phyloP scores from a whole-genome alignment of 768 basidiomycete genomes.

The Zangia roseola region DNA sequence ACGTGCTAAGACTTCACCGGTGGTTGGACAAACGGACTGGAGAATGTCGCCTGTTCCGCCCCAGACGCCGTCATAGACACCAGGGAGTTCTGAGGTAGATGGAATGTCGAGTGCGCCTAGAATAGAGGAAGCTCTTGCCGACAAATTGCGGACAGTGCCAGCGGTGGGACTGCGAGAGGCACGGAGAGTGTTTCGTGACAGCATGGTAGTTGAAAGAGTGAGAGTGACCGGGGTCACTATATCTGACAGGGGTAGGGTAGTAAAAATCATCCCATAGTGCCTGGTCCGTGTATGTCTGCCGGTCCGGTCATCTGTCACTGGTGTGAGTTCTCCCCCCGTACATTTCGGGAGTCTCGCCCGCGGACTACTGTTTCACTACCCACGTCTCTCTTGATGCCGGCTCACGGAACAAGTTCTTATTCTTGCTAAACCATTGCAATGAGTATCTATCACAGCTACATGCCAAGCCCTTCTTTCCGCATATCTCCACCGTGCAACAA shows the following conservation, averaged over 20 bases:
- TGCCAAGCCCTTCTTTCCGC: no score
- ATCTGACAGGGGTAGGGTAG: slow-evolving; percentile 28
- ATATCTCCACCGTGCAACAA: background rate
- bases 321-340: no score
- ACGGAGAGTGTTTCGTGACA: slow-evolving; percentile 23
- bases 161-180: slow-evolving; percentile 17
- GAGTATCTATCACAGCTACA: no score
- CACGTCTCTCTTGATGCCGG: no score
- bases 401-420: no score
- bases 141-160: slow-evolving; percentile 45
- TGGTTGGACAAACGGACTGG: slow-evolving; percentile 77
- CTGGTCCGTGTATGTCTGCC: no score
- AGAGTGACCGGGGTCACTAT: slow-evolving; percentile 22
- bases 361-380: background rate
- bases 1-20: slow-evolving; percentile 79
- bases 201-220: slow-evolving; percentile 11
- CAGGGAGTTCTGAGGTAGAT: slow-evolving; percentile 53
- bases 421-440: no score
- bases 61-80: slow-evolving; percentile 86
- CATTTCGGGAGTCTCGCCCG: background rate
- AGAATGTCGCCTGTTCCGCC: slow-evolving; percentile 68
- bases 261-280: slow-evolving; percentile 10
- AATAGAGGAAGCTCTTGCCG: slow-evolving; percentile 66
- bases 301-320: no score
- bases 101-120: slow-evolving; percentile 64